phyloP scores from a whole-genome alignment of 306 rosid genomes.

The Inga leiocalycina region DNA sequence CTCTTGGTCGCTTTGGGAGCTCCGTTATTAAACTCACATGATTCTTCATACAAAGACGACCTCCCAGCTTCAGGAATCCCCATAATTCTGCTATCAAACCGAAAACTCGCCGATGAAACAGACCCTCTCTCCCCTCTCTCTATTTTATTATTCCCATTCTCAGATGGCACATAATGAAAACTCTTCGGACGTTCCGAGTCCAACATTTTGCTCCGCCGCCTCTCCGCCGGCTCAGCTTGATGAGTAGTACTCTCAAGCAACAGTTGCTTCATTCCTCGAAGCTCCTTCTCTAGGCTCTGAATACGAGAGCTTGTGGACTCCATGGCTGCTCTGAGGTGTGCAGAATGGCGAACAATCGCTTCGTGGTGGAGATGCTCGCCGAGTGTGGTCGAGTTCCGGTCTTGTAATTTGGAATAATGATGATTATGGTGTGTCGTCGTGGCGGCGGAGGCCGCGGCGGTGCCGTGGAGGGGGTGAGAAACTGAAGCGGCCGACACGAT shows the following conservation, averaged over 20 bases:
- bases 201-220: conserved; percentile 12
- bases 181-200: conserved; percentile 57
- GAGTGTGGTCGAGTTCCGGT: conserved; percentile 34
- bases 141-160: conserved; percentile 31
- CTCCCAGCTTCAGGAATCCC: neutral
- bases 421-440: neutral
- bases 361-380: conserved; percentile 66
- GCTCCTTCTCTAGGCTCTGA: conserved; percentile 65
- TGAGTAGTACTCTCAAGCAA: conserved; percentile 21
- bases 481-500: conserved; percentile 35
- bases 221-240: conserved; percentile 23
- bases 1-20: conserved; percentile 35
- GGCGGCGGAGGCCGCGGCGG: neutral
- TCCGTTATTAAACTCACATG: neutral
- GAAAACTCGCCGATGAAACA: conserved; percentile 52
- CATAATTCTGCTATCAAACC: conserved; percentile 7
- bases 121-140: conserved; percentile 60
- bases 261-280: conserved; percentile 57
- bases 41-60: conserved; percentile 7
- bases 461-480: neutral
- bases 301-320: conserved; percentile 68
- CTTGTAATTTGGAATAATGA: neutral
- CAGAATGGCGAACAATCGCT: conserved; percentile 47
- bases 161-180: conserved; percentile 48
- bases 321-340: conserved; percentile 61